phyloP scores from a whole-genome alignment of 2,329 filamentous ascomycete species.

The Hawksworthiomyces lignivorus region DNA sequence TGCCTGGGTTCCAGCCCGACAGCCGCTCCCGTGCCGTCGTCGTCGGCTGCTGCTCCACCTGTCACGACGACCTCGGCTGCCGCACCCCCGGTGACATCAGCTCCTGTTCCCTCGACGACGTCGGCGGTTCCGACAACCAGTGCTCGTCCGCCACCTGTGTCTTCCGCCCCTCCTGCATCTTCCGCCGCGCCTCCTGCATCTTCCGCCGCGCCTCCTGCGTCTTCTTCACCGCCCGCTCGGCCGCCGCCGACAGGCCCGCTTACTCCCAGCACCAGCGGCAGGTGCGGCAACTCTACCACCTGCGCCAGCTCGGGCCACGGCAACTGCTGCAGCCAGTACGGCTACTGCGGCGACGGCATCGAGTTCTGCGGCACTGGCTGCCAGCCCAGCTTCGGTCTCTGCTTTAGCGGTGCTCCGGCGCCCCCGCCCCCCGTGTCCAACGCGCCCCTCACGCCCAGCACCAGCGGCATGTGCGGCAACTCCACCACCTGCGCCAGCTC shows the following conservation, averaged over 20 bases:
- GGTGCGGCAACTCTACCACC: slow-evolving; percentile 14
- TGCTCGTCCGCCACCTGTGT: slow-evolving; percentile 2
- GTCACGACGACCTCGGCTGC: slow-evolving; percentile 15
- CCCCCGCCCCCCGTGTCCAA: background rate
- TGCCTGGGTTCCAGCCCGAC: slow-evolving; percentile 10
- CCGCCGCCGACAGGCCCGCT: background rate
- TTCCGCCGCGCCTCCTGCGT: background rate
- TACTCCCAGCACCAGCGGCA: slow-evolving; percentile 9
- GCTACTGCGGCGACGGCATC: slow-evolving; percentile 12
- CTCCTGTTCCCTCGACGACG: background rate
- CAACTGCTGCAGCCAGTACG: slow-evolving; percentile 14
- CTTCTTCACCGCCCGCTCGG: background rate
- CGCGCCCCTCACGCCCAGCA: background rate
- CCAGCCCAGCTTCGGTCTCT: slow-evolving; percentile 9
- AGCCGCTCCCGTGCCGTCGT: background rate
- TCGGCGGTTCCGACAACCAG: slow-evolving; percentile 12
- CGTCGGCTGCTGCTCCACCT: background rate
- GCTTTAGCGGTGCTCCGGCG: slow-evolving; percentile 3
- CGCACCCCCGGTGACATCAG: background rate
- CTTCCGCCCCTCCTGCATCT: slow-evolving; percentile 13
- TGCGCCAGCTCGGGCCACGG: slow-evolving; percentile 13
- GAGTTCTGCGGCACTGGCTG: slow-evolving; percentile 14
- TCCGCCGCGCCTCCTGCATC: slow-evolving; percentile 2
- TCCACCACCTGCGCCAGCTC: slow-evolving; percentile 10
- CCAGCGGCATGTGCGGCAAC: background rate